A percentile compares a stretch with the other conserved stretches of the same genome.
phyloP scores from a whole-genome alignment of 495 filamentous ascomycete genomes.

The Talaromyces stipitatus region DNA sequence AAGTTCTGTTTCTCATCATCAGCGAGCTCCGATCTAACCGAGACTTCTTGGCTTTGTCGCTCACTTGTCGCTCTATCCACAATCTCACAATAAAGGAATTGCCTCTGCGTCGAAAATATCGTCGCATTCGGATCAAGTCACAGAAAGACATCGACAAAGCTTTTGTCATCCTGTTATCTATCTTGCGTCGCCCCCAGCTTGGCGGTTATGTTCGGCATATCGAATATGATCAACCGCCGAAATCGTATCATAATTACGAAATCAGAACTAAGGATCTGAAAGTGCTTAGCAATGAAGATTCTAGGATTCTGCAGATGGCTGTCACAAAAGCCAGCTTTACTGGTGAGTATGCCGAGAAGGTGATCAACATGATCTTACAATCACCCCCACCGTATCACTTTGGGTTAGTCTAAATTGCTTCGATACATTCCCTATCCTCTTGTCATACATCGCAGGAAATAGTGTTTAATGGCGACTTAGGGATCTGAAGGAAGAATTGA shows the following conservation, averaged over 20 bases:
- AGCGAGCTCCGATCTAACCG: slow-evolving; percentile 6
- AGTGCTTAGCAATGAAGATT: slow-evolving; percentile 10
- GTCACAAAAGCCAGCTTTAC: slow-evolving; percentile 13
- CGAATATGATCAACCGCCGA: neutral
- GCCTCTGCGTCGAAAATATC: slow-evolving; percentile 9
- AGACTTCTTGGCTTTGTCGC: slow-evolving; percentile 18
- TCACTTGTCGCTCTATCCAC: slow-evolving; percentile 13
- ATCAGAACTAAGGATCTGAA: slow-evolving; percentile 2
- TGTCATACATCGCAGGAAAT: neutral
- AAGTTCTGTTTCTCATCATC: neutral
- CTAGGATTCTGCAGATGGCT: slow-evolving; percentile 4
- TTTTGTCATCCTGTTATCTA: slow-evolving; percentile 11
- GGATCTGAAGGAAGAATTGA: neutral
- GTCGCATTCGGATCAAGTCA: slow-evolving; percentile 9
- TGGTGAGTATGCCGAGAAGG: slow-evolving; percentile 5
- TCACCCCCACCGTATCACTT: neutral
- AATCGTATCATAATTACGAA: neutral
- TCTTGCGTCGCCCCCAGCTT: slow-evolving; percentile 8
- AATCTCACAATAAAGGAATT: slow-evolving; percentile 16
- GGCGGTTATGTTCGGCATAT: slow-evolving; percentile 10
- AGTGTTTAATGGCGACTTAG: neutral
- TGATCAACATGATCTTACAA: slow-evolving; percentile 18
- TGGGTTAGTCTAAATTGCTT: neutral
- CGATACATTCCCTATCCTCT: neutral
- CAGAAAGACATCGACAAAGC: slow-evolving; percentile 5